Percentiles rank a stretch among this genome's conserved stretches.
These are phyloP conservation scores for Trametes polyzona DNA, from an alignment of 1,284 basidiomycete species.

Conservation along the genomic window DNA sequence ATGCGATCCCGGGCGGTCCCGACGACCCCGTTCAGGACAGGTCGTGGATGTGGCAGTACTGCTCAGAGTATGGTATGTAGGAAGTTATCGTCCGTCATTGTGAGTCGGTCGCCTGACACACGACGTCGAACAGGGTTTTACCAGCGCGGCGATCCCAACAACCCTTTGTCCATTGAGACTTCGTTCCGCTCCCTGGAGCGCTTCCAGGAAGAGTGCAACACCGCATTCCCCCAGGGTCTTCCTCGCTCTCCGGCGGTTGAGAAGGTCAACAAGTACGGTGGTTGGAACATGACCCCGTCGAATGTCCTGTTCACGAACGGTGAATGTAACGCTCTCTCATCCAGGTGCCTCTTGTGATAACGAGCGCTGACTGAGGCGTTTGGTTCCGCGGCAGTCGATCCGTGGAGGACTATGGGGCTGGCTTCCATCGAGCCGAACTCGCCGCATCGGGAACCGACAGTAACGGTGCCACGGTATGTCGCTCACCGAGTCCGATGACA, in stretches of 20 bases:
- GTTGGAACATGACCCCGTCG: conserved; percentile 53
- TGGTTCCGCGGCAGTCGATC: conserved; percentile 53
- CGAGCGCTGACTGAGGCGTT: not conserved
- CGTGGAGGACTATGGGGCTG: conserved; percentile 56
- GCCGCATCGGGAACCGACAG: conserved; percentile 45
- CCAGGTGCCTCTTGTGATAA: not conserved
- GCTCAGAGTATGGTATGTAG: conserved; percentile 52
- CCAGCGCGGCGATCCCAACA: conserved; percentile 49
- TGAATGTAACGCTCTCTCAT: conserved; percentile 43
- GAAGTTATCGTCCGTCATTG: not conserved
- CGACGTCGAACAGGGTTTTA: conserved; percentile 44
- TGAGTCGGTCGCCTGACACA: not conserved
- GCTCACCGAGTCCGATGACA: too few relatives aligned
- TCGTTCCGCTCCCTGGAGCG: conserved; percentile 47
- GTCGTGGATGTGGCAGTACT: conserved; percentile 59
- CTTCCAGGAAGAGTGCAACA: conserved; percentile 49
- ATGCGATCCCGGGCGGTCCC: conserved; percentile 43
- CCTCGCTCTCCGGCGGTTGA: conserved; percentile 46
- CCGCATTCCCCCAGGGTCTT: conserved; percentile 41
- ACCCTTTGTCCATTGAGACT: conserved; percentile 51
- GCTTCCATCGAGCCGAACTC: conserved; percentile 52
- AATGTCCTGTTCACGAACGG: conserved; percentile 54
- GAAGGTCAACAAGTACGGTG: conserved; percentile 52
- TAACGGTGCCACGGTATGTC: conserved; percentile 43
- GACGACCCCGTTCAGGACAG: conserved; percentile 47